phyloP scores from a whole-genome alignment of 192 early-diverging fungal genomes.

The Coemansia sp. region DNA sequence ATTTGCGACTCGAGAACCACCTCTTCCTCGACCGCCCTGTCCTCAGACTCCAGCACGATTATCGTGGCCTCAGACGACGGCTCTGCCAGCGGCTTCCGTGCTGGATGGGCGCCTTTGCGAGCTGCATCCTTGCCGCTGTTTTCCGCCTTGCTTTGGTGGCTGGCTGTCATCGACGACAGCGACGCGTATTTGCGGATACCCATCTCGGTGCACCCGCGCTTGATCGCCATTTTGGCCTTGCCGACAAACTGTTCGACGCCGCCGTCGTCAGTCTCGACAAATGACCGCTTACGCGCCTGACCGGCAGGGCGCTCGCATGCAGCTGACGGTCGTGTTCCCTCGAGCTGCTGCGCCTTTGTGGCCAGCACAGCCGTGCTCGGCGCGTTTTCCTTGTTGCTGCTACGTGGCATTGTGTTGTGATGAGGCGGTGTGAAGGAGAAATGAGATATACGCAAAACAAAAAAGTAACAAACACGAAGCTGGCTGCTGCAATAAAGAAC shows the following conservation, averaged over 20 bases:
- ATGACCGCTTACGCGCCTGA: slow-evolving; percentile 19
- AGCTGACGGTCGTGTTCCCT: too few relatives aligned
- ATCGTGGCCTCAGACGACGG: slow-evolving; percentile 42
- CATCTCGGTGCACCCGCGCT: slow-evolving; percentile 41
- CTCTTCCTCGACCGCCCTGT: slow-evolving; percentile 7
- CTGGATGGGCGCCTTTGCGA: slow-evolving; percentile 2
- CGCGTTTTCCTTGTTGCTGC: slow-evolving; percentile 28
- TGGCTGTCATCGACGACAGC: slow-evolving; percentile 24
- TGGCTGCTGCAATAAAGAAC: too few relatives aligned
- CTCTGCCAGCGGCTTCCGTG: slow-evolving; percentile 12
- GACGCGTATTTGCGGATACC: slow-evolving; percentile 41
- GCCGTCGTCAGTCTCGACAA: slow-evolving; percentile 12
- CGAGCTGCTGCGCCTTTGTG: background rate
- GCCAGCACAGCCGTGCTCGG: background rate
- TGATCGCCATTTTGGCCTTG: slow-evolving; percentile 40
- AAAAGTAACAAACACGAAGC: slow-evolving; percentile 1
- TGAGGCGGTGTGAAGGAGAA: background rate
- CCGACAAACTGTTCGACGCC: slow-evolving; percentile 15
- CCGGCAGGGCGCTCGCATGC: too few relatives aligned
- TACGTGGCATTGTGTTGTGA: slow-evolving; percentile 11
- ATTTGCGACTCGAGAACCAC: slow-evolving; percentile 39
- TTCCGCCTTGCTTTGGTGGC: slow-evolving; percentile 7
- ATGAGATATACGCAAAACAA: background rate
- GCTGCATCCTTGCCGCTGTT: slow-evolving; percentile 2
- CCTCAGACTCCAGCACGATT: slow-evolving; percentile 32